Base-by-base conservation (phyloP, 2,329 filamentous ascomycete species). In the Penicillium concentricum region DNA sequence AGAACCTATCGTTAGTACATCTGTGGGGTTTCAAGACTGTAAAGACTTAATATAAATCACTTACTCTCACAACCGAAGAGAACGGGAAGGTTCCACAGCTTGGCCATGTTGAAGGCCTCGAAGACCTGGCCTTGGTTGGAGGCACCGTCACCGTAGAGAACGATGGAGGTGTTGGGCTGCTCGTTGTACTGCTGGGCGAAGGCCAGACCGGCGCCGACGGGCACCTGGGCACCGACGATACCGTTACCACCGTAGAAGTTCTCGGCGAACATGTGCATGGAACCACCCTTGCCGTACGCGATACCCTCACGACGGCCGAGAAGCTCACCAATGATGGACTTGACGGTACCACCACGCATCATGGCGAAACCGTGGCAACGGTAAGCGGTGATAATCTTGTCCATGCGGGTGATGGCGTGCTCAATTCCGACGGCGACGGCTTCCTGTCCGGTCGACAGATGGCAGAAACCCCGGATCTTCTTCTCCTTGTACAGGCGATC, bases 91-190 rank as follows among this genome's bases (percentile, higher is more conserved):
- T 94, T 92, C 94, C 94, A 99, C 67, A 99, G 87, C 86, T 97
- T 97, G 63, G 94, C 94, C 94, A 99, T 99, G 88, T 99, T 99
- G 87, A 95, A 99, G 61, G 94, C 92, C 84, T 99, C 94, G 72
- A 99, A 99, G 69, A 99, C 94, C 81, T 99, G 94, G 65, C 94
- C 94, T 84, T 99, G 94, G 84, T 99, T 99, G 84, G 89, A 91
- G 66, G 94, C 94, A 84, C 94, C 94, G 72, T 99, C 94, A 83
- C 94, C 94, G 79, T 99, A 99, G 58, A 99, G 85, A 64, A 93
- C 86, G 67, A 99, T 84, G 62, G 89, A 89, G 62, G 91, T 89
- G 74, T 91, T 93, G 81, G 92, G 89, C 82, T 89, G 87, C 72
- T 84, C 87, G 72, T 87, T 86, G 84, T 99, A 99, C 82, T 97